A percentile compares a stretch with the other conserved stretches of the same genome.
Conservation (phyloP, 2,329 filamentous ascomycete species). For the Aspergillus clavatus region DNA sequence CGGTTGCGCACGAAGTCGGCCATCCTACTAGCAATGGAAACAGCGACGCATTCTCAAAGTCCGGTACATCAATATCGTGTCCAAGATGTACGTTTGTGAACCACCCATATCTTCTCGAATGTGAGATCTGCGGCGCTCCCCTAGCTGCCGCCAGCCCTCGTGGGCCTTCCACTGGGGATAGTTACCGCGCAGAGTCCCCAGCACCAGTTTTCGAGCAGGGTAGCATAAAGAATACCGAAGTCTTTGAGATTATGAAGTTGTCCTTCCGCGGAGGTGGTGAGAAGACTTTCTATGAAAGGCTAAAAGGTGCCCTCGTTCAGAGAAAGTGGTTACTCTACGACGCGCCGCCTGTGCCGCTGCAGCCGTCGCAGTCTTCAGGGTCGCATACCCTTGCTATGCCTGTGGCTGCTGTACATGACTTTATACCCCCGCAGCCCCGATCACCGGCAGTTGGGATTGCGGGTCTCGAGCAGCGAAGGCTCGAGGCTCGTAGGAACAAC, state of each 20-base stretch:
- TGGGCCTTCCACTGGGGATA: conserved; percentile 26
- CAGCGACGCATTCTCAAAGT: conserved; percentile 3
- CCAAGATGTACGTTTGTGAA: conserved; percentile 92
- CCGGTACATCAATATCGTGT: conserved; percentile 48
- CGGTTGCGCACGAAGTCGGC: conserved; percentile 2
- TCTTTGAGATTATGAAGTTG: conserved; percentile 74
- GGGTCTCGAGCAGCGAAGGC: conserved; percentile 77
- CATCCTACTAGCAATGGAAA: conserved; percentile 5
- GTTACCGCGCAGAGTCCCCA: conserved; percentile 65
- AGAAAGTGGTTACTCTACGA: conserved; percentile 91
- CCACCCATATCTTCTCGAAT: conserved; percentile 76
- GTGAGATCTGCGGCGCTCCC: conserved; percentile 85
- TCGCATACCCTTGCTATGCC: conserved; percentile 27
- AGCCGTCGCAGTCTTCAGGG: conserved; percentile 41
- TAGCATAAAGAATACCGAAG: conserved; percentile 51
- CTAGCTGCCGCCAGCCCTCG: conserved; percentile 54
- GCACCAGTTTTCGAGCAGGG: conserved; percentile 59
- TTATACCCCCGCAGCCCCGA: conserved; percentile 23
- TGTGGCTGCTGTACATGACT: conserved; percentile 19
- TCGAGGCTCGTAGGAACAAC: conserved; percentile 86
- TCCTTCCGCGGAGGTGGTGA: conserved; percentile 88
- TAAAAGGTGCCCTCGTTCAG: conserved; percentile 84
- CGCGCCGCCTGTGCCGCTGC: conserved; percentile 79
- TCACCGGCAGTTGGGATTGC: conserved; percentile 78
- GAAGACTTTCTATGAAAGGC: conserved; percentile 80